Evolutionary conservation across 139 green algal genomes (phyloP).

Genomic region (Edaphochlamys debaryana): DNA sequence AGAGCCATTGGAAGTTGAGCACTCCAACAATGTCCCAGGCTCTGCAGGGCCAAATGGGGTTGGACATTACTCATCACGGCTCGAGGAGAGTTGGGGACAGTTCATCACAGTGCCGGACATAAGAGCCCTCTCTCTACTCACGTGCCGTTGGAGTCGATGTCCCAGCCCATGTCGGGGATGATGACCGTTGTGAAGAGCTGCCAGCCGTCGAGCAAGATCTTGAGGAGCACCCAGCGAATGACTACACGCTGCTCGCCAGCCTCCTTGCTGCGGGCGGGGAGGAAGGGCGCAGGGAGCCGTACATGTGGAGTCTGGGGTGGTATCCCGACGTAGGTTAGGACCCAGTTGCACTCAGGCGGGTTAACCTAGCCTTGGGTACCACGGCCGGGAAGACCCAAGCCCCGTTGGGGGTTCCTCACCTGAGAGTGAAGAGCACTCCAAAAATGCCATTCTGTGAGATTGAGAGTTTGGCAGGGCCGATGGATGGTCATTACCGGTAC

Average conservation of each 20-base stretch:
- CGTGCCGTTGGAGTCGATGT: neutral
- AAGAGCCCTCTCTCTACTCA: neutral
- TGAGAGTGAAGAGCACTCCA: too few species aligned
- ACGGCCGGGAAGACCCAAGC: too few species aligned
- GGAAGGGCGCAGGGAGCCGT: too few species aligned
- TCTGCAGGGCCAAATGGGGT: neutral
- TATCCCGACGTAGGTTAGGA: too few species aligned
- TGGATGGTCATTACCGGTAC: too few species aligned
- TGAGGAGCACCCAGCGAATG: slow-evolving; percentile 20
- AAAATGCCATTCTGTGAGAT: neutral
- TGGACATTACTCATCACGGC: too few species aligned
- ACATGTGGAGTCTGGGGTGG: neutral
- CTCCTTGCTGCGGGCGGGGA: too few species aligned
- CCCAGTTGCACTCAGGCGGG: too few species aligned
- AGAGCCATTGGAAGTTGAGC: neutral
- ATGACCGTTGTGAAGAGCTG: slow-evolving; percentile 33
- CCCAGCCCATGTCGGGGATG: slow-evolving; percentile 12
- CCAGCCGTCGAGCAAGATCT: slow-evolving; percentile 28
- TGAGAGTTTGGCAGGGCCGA: neutral
- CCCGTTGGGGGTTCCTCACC: too few species aligned
- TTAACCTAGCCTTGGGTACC: too few species aligned
- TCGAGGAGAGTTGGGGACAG: too few species aligned
- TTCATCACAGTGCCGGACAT: too few species aligned
- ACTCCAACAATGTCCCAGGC: neutral
- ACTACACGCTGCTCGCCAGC: neutral